Evolutionary conservation across 306 rosid species (phyloP), one percentile per base, ranked within the genome.

Genomic region (Purshia tridentata): DNA sequence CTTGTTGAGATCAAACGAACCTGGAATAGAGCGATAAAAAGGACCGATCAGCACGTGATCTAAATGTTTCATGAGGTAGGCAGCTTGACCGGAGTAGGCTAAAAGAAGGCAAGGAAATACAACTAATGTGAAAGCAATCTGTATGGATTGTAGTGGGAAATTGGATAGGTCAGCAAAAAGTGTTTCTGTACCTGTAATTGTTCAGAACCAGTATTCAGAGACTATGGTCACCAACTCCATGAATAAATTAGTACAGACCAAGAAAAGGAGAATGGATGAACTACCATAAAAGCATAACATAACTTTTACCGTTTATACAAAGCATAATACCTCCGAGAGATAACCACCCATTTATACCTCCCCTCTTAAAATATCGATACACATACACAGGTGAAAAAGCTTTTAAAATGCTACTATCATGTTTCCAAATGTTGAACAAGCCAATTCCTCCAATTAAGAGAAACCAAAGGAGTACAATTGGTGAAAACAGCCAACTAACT

Each of bases 401-500:
- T 83, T 77, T 89, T 62, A 91, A 84, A 81, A 91, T 87, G 9
- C 83, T 70, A 71, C 82, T 85, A 73, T 90, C 92, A 66, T 91
- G 57, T 76, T 94, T 89, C 86, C 85, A 78, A 73, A 94, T 90
- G 81, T 94, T 94, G 88, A 72, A 94, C 53, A 91, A 77, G 75
- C 99, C 99, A 37, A 94, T 94, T 57, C 99, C 88, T 78, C 99
- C 97, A 60, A 94, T 94, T 54, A 91, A 70, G 68, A 94, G 91
- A 80, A 94, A 82, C 99, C 97, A 94, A 67, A 94, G 84, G 64
- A 94, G 93, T 44, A 94, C 96, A 66, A 94, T 70, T 56, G 99
- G 99, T 70, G 99, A 96, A 83, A 91, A 94, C 79, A 94, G 91
- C 96, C 96, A 91, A 74, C 93, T 87, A 77, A 94, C 95, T 87